These are phyloP conservation scores for Talaromyces atroroseus DNA, from an alignment of 2,329 filamentous ascomycete genomes.

Conservation along the genomic window DNA sequence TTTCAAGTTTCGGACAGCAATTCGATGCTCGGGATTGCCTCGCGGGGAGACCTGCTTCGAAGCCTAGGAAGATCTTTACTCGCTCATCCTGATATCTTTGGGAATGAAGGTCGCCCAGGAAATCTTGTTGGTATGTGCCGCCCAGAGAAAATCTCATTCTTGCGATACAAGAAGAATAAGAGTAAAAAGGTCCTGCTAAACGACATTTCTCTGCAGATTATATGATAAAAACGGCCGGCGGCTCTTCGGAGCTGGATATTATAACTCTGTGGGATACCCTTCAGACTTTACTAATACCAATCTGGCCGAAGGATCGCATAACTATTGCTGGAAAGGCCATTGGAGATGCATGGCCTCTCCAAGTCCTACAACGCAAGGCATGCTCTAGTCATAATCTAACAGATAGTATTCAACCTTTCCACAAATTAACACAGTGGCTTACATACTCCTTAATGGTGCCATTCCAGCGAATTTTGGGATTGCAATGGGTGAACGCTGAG, in stretches of 20 bases:
- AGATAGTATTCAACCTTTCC: too few relatives aligned
- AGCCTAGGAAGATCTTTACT: slow-evolving; percentile 41
- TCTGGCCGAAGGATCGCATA: slow-evolving; percentile 46
- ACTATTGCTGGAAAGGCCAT: slow-evolving; percentile 39
- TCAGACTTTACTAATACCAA: slow-evolving; percentile 43
- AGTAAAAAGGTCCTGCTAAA: too few relatives aligned
- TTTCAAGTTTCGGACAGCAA: slow-evolving; percentile 45
- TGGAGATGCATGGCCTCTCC: slow-evolving; percentile 50
- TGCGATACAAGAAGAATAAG: not conserved
- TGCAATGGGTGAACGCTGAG: too few relatives aligned
- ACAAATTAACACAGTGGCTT: too few relatives aligned
- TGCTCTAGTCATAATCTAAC: too few relatives aligned
- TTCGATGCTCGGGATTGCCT: slow-evolving; percentile 43
- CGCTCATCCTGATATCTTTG: slow-evolving; percentile 37
- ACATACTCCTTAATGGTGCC: too few relatives aligned
- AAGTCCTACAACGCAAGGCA: too few relatives aligned
- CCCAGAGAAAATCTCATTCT: not conserved
- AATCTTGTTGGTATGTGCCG: slow-evolving; percentile 43
- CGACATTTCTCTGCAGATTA: slow-evolving; percentile 31
- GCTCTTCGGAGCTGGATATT: slow-evolving; percentile 33
- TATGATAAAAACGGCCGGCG: slow-evolving; percentile 26
- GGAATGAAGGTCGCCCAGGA: slow-evolving; percentile 41
- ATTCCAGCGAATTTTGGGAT: too few relatives aligned
- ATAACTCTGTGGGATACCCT: slow-evolving; percentile 40
- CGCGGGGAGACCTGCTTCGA: slow-evolving; percentile 40